Evolutionary conservation across 2,329 filamentous ascomycete genomes (phyloP).

Genomic region (Talaromyces rugulosus): DNA sequence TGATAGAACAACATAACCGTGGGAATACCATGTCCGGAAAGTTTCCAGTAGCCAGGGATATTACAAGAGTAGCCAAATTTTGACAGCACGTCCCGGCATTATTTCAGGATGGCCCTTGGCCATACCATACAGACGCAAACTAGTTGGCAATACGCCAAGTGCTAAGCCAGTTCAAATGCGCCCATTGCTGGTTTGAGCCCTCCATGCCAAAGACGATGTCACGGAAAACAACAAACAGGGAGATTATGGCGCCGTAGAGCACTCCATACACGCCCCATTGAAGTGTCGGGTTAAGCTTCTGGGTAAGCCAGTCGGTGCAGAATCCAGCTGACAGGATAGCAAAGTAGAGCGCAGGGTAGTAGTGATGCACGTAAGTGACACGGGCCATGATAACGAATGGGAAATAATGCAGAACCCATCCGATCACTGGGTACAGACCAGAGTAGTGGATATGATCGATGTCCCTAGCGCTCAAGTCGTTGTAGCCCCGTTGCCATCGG

Average conservation of each 20-base stretch:
- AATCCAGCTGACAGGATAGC: constrained; percentile 88
- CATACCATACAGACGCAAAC: constrained; percentile 4
- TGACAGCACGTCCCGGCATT: neutral
- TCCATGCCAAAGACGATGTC: constrained; percentile 96
- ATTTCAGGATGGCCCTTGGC: neutral
- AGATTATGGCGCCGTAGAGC: constrained; percentile 70
- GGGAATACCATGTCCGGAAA: neutral
- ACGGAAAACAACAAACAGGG: constrained; percentile 84
- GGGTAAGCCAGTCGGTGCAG: constrained; percentile 76
- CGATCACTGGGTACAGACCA: constrained; percentile 82
- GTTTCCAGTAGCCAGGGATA: neutral
- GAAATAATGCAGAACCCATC: constrained; percentile 94
- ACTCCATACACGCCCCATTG: constrained; percentile 67
- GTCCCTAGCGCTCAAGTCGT: constrained; percentile 71
- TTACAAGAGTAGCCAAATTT: neutral
- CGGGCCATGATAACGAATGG: constrained; percentile 97
- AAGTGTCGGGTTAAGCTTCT: constrained; percentile 59
- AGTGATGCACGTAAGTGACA: constrained; percentile 98
- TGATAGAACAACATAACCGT: neutral
- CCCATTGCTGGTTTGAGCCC: constrained; percentile 76
- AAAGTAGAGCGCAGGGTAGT: constrained; percentile 97
- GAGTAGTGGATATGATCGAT: constrained; percentile 95
- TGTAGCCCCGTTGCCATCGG: constrained; percentile 93
- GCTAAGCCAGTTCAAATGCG: constrained; percentile 89
- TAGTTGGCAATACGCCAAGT: constrained; percentile 76